A percentile compares a stretch with the other conserved stretches of the same genome.
phyloP scores from a whole-genome alignment of 352 stramenopile species.

The Phytopythium aichiense region DNA sequence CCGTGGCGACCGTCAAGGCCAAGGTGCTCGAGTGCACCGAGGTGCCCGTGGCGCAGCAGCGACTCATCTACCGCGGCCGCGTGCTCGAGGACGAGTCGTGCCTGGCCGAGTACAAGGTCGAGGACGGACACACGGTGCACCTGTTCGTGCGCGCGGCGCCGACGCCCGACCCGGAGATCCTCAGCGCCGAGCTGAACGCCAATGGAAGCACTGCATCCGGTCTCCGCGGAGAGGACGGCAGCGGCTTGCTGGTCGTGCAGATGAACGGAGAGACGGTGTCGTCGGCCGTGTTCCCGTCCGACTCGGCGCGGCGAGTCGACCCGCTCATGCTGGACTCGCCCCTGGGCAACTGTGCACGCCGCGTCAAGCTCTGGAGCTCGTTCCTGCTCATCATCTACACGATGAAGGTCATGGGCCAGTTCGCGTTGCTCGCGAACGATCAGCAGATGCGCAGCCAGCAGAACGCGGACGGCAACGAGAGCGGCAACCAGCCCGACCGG shows the following conservation, averaged over 20 bases:
- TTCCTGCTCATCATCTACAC: conserved; percentile 88
- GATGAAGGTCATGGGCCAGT: conserved; percentile 88
- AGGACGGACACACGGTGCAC: conserved; percentile 90
- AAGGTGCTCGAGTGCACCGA: conserved; percentile 74
- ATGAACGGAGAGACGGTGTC: conserved; percentile 80
- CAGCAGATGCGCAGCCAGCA: conserved; percentile 53
- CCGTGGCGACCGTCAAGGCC: conserved; percentile 54
- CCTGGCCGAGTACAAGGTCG: conserved; percentile 84
- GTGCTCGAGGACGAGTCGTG: conserved; percentile 79
- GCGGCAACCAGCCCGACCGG: conserved; percentile 39
- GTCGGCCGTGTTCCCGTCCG: conserved; percentile 80
- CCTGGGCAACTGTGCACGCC: conserved; percentile 73
- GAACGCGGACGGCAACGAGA: conserved; percentile 21
- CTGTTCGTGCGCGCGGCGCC: conserved; percentile 78
- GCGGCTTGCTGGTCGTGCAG: conserved; percentile 59
- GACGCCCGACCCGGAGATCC: conserved; percentile 57
- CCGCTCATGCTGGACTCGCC: conserved; percentile 83
- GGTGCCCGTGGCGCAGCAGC: conserved; percentile 65
- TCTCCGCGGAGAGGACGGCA: conserved; percentile 35
- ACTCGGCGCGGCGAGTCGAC: conserved; percentile 76
- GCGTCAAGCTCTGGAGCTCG: conserved; percentile 86
- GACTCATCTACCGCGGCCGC: conserved; percentile 90
- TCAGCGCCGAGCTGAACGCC: conserved; percentile 31
- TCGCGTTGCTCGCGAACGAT: conserved; percentile 78
- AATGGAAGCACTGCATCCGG: conserved; percentile 16